Percentiles rank a stretch among this genome's conserved stretches.
Conservation (phyloP, 2,329 filamentous ascomycete genomes). For the Plenodomus tracheiphilus region DNA sequence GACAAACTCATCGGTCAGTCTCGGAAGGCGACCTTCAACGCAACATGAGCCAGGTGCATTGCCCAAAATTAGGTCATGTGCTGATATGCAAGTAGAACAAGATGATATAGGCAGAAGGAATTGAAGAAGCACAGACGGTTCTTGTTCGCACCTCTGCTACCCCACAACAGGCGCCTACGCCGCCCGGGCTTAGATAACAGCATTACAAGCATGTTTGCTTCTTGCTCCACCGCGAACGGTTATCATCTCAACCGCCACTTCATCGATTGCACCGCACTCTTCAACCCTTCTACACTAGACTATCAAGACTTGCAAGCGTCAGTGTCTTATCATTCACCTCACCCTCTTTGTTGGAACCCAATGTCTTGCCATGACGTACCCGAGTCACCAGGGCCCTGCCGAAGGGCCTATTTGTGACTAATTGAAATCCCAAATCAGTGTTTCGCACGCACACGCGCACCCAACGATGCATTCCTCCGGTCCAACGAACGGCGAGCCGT, state of each 20-base stretch:
- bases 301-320: neutral
- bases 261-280: neutral
- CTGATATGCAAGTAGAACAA: no score
- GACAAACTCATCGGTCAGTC: neutral
- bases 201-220: slow-evolving; percentile 25
- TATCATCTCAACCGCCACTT: neutral
- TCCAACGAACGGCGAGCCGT: slow-evolving; percentile 8
- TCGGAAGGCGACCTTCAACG: neutral
- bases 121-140: neutral
- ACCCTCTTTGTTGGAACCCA: neutral
- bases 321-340: slow-evolving; percentile 2
- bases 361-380: neutral
- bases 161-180: slow-evolving; percentile 20
- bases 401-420: slow-evolving; percentile 26
- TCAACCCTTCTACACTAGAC: neutral
- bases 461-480: slow-evolving; percentile 10
- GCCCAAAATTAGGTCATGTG: no score
- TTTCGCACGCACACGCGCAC: slow-evolving; percentile 17
- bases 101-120: no score
- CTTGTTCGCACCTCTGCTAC: slow-evolving; percentile 2
- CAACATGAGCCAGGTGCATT: no score
- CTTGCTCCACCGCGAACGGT: neutral
- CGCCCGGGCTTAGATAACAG: slow-evolving; percentile 26
- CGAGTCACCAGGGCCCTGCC: slow-evolving; percentile 14
- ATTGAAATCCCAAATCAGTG: slow-evolving; percentile 25